These are phyloP conservation scores for Malassezia dermatis DNA, from an alignment of 1,284 basidiomycete genomes.

Conservation along the genomic window DNA sequence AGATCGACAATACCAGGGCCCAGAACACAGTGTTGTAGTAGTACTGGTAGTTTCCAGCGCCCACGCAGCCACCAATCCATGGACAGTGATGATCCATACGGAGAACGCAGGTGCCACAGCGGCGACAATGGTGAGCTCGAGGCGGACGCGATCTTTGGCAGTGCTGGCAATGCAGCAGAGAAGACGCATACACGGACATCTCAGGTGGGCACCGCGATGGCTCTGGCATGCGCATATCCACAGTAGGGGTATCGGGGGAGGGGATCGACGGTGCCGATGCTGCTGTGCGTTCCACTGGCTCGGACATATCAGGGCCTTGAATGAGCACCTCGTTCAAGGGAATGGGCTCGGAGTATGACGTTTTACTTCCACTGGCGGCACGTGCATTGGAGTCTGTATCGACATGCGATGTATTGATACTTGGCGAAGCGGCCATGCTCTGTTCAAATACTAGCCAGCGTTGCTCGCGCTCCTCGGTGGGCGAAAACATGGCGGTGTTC, in stretches of 20 bases:
- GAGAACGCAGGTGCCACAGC: slow-evolving; percentile 39
- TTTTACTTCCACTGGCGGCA: neutral
- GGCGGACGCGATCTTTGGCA: slow-evolving; percentile 26
- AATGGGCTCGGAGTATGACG: neutral
- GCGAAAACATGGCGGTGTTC: slow-evolving; percentile 5
- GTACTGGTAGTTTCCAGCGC: slow-evolving; percentile 46
- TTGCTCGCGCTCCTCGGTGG: slow-evolving; percentile 2
- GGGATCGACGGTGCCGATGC: neutral
- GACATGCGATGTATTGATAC: neutral
- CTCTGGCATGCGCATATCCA: slow-evolving; percentile 4
- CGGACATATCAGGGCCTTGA: neutral
- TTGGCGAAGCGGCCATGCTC: neutral
- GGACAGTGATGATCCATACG: slow-evolving; percentile 53
- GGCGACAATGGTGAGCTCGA: slow-evolving; percentile 46
- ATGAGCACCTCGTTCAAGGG: neutral
- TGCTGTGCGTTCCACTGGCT: neutral
- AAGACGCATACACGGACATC: slow-evolving; percentile 6
- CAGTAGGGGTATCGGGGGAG: neutral
- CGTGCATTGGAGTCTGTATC: neutral
- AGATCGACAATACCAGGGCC: slow-evolving; percentile 55
- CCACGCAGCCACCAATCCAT: slow-evolving; percentile 53
- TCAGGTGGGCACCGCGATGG: slow-evolving; percentile 6
- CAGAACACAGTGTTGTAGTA: slow-evolving; percentile 62
- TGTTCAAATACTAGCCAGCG: slow-evolving; percentile 1
- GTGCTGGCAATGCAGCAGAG: slow-evolving; percentile 6